Conservation (phyloP, 148 eudicot genomes). For the Heliamphora exappendiculata region DNA sequence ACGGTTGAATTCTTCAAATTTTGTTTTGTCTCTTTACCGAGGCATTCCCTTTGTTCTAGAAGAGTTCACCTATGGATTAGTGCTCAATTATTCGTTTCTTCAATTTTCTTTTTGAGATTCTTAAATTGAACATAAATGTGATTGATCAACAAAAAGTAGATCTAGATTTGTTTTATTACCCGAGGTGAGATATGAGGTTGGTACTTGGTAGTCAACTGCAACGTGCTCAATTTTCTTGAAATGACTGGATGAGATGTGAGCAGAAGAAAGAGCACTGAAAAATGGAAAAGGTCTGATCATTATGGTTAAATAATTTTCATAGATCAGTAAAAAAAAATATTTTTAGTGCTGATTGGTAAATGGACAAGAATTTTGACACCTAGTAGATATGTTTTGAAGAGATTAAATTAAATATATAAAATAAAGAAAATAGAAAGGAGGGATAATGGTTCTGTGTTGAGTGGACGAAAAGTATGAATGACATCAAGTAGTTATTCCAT, state of each 20-base stretch:
- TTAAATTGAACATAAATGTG: not conserved
- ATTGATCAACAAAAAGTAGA: not conserved
- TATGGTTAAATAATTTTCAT: not conserved
- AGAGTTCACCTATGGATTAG: not conserved
- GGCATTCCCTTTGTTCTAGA: not conserved
- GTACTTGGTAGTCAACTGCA: not conserved
- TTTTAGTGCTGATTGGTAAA: not conserved
- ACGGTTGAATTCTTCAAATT: not conserved
- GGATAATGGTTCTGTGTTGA: not conserved
- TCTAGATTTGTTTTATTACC: not conserved
- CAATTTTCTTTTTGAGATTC: not conserved
- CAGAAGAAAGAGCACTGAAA: not conserved
- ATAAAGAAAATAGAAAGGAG: not conserved
- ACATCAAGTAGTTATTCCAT: too few relatives aligned
- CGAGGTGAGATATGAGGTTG: not conserved
- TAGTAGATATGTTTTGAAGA: not conserved
- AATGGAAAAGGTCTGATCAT: not conserved
- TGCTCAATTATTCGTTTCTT: not conserved
- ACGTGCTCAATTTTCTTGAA: not conserved
- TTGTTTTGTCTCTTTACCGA: not conserved
- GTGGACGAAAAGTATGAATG: not conserved
- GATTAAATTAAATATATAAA: not conserved
- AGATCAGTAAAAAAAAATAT: not conserved
- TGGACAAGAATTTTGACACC: not conserved
- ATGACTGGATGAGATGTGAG: not conserved